Evolutionary conservation across 2,329 filamentous ascomycete genomes (phyloP).

Genomic region (Talaromyces sp.): DNA sequence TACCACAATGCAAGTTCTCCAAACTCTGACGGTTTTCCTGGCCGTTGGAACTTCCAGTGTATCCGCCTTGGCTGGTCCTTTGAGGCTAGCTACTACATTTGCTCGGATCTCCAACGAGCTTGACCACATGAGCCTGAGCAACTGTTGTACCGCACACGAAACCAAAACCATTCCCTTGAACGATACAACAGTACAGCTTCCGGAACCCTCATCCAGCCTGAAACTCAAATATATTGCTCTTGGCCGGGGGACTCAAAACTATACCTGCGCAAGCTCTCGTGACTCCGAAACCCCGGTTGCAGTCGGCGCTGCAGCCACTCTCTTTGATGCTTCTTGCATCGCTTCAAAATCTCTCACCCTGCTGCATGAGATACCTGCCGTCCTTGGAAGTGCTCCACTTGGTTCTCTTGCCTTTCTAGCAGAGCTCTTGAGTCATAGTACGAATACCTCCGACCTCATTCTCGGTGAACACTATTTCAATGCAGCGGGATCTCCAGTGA

Average conservation of each 20-base stretch:
- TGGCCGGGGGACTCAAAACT: slow-evolving; percentile 56
- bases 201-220: slow-evolving; percentile 30
- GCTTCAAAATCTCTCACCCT: slow-evolving; percentile 30
- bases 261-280: slow-evolving; percentile 26
- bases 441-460: slow-evolving; percentile 24
- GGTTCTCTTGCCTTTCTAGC: slow-evolving; percentile 33
- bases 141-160: slow-evolving; percentile 24
- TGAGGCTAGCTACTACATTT: slow-evolving; percentile 19
- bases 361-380: slow-evolving; percentile 31
- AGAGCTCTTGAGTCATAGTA: slow-evolving; percentile 18
- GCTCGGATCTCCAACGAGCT: slow-evolving; percentile 25
- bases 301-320: slow-evolving; percentile 49
- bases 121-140: slow-evolving; percentile 21
- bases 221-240: slow-evolving; percentile 49
- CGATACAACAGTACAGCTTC: slow-evolving; percentile 28
- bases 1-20: slow-evolving; percentile 8
- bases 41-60: not conserved
- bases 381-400: slow-evolving; percentile 23
- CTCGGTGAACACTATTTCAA: slow-evolving; percentile 44
- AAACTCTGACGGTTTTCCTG: slow-evolving; percentile 1
- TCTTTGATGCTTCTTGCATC: slow-evolving; percentile 49
- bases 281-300: slow-evolving; percentile 33
- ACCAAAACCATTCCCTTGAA: slow-evolving; percentile 18
- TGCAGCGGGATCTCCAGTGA: slow-evolving; percentile 29
- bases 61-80: slow-evolving; percentile 13